Conservation (phyloP, 768 basidiomycete species). For the Cystoderma amianthinum region DNA sequence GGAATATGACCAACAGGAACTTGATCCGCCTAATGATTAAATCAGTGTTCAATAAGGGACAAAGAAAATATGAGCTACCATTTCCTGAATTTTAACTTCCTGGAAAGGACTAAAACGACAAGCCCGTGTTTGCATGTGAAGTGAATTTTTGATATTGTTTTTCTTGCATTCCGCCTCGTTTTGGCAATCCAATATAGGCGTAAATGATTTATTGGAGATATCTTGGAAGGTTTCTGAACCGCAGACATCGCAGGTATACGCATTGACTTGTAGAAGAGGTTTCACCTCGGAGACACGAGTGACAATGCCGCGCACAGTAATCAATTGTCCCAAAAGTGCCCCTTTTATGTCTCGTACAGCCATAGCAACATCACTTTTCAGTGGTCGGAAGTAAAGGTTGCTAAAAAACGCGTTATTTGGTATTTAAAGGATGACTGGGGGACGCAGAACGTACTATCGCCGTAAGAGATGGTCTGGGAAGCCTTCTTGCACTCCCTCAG, state of each 20-base stretch:
- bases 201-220: constrained; percentile 86
- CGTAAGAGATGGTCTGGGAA: constrained; percentile 91
- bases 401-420: constrained; percentile 46
- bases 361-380: constrained; percentile 66
- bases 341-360: constrained; percentile 93
- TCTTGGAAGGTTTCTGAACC: constrained; percentile 99
- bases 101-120: constrained; percentile 98
- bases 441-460: constrained; percentile 96
- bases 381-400: constrained; percentile 90
- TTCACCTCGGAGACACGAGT: constrained; percentile 99
- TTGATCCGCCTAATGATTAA: constrained; percentile 75
- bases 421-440: no score
- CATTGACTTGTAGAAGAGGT: constrained; percentile 93
- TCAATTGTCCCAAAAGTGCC: constrained; percentile 79
- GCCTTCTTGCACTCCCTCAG: constrained; percentile 63
- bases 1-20: constrained; percentile 99
- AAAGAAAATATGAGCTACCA: constrained; percentile 46
- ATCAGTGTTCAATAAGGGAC: constrained; percentile 1
- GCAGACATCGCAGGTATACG: constrained; percentile 97
- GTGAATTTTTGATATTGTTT: constrained; percentile 80
- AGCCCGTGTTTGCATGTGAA: constrained; percentile 98
- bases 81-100: constrained; percentile 97
- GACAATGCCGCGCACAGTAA: constrained; percentile 96
- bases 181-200: constrained; percentile 83
- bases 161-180: constrained; percentile 80